These are phyloP conservation scores for Termitomyces sp. DNA, from an alignment of 768 basidiomycete species.

Conservation along the genomic window DNA sequence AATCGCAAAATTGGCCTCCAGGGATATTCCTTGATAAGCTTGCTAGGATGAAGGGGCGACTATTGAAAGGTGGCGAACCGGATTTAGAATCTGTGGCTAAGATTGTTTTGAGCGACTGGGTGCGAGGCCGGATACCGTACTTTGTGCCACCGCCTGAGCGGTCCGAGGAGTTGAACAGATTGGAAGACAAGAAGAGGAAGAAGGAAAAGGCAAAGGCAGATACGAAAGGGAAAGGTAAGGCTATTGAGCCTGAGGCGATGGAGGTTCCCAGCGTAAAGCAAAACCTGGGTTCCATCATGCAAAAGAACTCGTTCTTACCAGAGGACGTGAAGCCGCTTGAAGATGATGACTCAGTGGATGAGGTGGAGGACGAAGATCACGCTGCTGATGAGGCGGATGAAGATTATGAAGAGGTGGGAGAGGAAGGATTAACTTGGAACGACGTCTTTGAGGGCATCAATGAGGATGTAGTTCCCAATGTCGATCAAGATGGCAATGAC, in stretches of 20 bases:
- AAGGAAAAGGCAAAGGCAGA: constrained; percentile 36
- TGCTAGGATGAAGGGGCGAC: constrained; percentile 86
- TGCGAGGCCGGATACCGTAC: constrained; percentile 93
- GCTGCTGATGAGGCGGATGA: constrained; percentile 34
- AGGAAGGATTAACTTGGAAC: constrained; percentile 71
- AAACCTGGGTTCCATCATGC: constrained; percentile 81
- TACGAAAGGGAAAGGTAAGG: constrained; percentile 53
- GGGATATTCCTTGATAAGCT: constrained; percentile 80
- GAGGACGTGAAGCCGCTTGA: constrained; percentile 77
- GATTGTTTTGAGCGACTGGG: constrained; percentile 95
- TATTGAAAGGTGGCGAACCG: constrained; percentile 93
- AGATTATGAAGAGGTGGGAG: constrained; percentile 35
- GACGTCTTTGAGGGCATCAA: constrained; percentile 74
- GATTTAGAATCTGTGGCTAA: constrained; percentile 90
- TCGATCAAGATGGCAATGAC: constrained; percentile 25
- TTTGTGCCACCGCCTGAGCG: constrained; percentile 91
- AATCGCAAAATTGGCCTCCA: constrained; percentile 55
- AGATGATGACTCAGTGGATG: constrained; percentile 38
- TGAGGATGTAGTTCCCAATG: constrained; percentile 19
- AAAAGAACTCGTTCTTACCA: constrained; percentile 81
- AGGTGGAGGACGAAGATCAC: constrained; percentile 33
- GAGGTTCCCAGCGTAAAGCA: constrained; percentile 70
- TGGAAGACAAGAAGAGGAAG: constrained; percentile 52
- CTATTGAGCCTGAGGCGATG: constrained; percentile 27
- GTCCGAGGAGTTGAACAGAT: constrained; percentile 60